These are phyloP conservation scores for Flaveria brownii DNA, from an alignment of 129 eudicot genomes.

Conservation along the genomic window DNA sequence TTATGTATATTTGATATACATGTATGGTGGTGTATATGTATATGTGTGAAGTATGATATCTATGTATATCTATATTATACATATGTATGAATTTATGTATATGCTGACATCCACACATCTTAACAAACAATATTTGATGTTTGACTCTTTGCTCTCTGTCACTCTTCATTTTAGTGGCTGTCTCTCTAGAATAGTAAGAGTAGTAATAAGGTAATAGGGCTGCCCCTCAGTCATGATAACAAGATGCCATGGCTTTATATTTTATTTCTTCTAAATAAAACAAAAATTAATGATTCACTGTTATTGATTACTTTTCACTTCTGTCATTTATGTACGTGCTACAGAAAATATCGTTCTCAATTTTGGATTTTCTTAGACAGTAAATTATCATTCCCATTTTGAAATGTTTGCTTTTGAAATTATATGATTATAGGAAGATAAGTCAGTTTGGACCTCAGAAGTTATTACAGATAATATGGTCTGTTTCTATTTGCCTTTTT, in stretches of 20 bases:
- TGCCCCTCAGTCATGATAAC: conserved; percentile 32
- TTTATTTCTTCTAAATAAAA: conserved; percentile 31
- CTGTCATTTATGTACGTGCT: conserved; percentile 6
- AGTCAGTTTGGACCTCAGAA: neutral
- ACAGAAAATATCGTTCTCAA: conserved; percentile 27
- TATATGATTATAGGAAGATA: neutral
- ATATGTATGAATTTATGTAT: no score
- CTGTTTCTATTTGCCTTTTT: neutral
- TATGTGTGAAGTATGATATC: neutral
- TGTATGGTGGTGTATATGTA: neutral
- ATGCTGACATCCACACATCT: no score
- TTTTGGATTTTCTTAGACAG: neutral
- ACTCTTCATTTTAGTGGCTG: conserved; percentile 20
- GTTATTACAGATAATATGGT: neutral
- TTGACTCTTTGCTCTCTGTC: conserved; percentile 17
- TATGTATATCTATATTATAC: neutral
- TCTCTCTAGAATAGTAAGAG: neutral
- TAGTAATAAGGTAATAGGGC: conserved; percentile 25
- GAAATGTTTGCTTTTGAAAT: neutral
- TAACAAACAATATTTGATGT: neutral
- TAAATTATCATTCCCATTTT: neutral
- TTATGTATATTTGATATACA: neutral
- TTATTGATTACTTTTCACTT: conserved; percentile 20
- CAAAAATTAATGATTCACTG: conserved; percentile 35
- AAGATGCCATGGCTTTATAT: conserved; percentile 16